A percentile compares a stretch with the other conserved stretches of the same genome.
These are phyloP conservation scores for Pseudogymnoascus sp. DNA, from an alignment of 2,329 filamentous ascomycete species.

Conservation along the genomic window DNA sequence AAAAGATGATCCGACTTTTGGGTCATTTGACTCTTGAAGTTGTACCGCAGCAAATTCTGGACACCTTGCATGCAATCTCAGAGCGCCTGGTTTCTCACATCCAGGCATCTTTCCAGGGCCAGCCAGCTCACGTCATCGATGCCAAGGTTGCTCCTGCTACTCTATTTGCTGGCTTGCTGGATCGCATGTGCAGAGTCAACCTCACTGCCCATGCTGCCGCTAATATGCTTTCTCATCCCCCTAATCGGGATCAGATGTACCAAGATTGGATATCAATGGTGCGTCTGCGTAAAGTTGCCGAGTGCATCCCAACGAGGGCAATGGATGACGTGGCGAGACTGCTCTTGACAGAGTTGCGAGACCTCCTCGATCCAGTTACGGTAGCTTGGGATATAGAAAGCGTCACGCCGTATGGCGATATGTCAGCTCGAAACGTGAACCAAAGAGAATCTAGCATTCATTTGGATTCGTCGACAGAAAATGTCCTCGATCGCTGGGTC, in stretches of 20 bases:
- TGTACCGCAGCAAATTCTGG: conserved; percentile 77
- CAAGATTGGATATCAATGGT: conserved; percentile 73
- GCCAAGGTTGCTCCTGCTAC: conserved; percentile 85
- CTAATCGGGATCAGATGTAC: conserved; percentile 93
- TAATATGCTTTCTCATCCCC: conserved; percentile 81
- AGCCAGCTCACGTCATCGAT: conserved; percentile 75
- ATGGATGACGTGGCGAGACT: conserved; percentile 61
- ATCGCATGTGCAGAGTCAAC: conserved; percentile 85
- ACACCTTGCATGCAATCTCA: conserved; percentile 80
- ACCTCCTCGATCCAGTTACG: conserved; percentile 60
- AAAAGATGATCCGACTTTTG: conserved; percentile 91
- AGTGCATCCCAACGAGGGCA: conserved; percentile 52
- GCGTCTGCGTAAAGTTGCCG: conserved; percentile 53
- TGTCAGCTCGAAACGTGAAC: conserved; percentile 40
- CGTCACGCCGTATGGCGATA: conserved; percentile 52
- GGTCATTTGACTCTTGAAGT: conserved; percentile 85
- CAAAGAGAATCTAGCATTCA: conserved; percentile 34
- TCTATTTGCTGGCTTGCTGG: conserved; percentile 77
- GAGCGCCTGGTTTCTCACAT: conserved; percentile 75
- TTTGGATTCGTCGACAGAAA: conserved; percentile 43
- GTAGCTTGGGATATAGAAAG: conserved; percentile 59
- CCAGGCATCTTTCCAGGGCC: conserved; percentile 72
- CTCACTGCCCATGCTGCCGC: conserved; percentile 88
- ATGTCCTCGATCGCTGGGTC: conserved; percentile 73
- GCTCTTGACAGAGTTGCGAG: conserved; percentile 59